phyloP scores from a whole-genome alignment of 2,329 filamentous ascomycete genomes.

The Cryphonectria parasitica region DNA sequence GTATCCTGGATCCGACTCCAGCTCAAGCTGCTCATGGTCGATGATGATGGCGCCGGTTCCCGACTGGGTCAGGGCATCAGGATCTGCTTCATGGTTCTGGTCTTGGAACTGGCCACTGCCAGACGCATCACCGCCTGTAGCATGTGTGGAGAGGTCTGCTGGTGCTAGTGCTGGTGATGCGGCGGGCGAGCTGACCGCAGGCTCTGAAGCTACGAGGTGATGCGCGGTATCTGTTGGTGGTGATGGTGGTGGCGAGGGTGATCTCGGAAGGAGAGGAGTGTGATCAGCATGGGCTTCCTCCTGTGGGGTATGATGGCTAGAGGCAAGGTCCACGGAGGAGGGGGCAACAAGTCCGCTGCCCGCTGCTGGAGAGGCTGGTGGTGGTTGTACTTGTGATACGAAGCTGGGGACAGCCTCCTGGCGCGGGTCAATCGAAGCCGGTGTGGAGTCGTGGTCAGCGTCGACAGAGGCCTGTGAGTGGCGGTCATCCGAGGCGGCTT shows the following conservation, averaged over 20 bases:
- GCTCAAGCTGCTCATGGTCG: slow-evolving; percentile 34
- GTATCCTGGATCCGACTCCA: slow-evolving; percentile 38
- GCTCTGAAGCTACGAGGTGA: neutral
- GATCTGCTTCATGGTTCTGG: slow-evolving; percentile 26
- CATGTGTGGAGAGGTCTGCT: neutral
- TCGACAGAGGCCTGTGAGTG: neutral
- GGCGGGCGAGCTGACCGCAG: neutral
- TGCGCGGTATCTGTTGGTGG: neutral
- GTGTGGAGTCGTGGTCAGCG: neutral
- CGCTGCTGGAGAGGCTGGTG: neutral
- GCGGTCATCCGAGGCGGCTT: slow-evolving; percentile 7
- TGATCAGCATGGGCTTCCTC: neutral
- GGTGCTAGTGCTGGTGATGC: neutral
- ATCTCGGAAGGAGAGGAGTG: neutral
- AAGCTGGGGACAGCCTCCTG: slow-evolving; percentile 9
- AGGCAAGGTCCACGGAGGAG: slow-evolving; percentile 15
- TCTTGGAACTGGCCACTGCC: neutral
- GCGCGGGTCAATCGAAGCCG: neutral
- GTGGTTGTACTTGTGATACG: slow-evolving; percentile 5
- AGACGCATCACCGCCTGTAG: neutral
- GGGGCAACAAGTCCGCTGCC: slow-evolving; percentile 14
- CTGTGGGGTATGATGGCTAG: neutral
- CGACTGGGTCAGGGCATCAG: slow-evolving; percentile 34
- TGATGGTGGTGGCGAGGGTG: slow-evolving; percentile 1
- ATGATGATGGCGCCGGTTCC: slow-evolving; percentile 37